Evolutionary conservation across 352 stramenopile genomes (phyloP), one percentile per base, ranked within the genome.

Genomic region (Halophytophthora polymorphica): DNA sequence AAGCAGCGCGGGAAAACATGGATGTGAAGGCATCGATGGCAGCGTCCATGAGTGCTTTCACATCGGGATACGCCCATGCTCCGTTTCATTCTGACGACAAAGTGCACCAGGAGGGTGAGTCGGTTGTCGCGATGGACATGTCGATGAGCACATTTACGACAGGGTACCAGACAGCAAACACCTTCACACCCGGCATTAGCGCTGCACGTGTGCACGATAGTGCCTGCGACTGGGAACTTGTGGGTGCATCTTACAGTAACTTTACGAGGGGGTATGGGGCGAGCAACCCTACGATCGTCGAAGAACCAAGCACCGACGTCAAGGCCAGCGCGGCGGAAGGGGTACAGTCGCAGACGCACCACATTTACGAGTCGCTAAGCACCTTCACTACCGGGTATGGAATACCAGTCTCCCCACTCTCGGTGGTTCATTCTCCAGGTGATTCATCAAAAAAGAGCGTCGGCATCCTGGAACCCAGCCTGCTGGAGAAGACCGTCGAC

Each of bases 71-170:
- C 22, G 36, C n/a, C n/a, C n/a, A n/a, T n/a, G n/a, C n/a, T n/a
- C n/a, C n/a, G n/a, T n/a, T n/a, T n/a, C n/a, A n/a, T n/a, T n/a
- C n/a, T n/a, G n/a, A n/a, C n/a, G n/a, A n/a, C n/a, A n/a, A n/a
- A n/a, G n/a, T n/a, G n/a, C n/a, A n/a, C n/a, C n/a, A n/a, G n/a
- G n/a, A n/a, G n/a, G n/a, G n/a, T n/a, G n/a, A n/a, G n/a, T n/a
- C n/a, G n/a, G n/a, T n/a, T n/a, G 39, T 69, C 15, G 36, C 45
- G 17, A 45, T 68, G 8, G 63, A 74, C n/a, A 31, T 59, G 14
- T 79, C 69, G 2, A 36, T 80, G 50, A 80, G 64, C 45, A 50
- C 37, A 7, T 61, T 61, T 35, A 56, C 42, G 1, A 18, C 21
- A 2, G 56, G 45, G 0, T 64, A 52, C 22, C 39, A 35, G n/a